Percentiles rank a stretch among this genome's conserved stretches.
phyloP scores from a whole-genome alignment of 169 alveolate species.

The Eimeria falciformis region DNA sequence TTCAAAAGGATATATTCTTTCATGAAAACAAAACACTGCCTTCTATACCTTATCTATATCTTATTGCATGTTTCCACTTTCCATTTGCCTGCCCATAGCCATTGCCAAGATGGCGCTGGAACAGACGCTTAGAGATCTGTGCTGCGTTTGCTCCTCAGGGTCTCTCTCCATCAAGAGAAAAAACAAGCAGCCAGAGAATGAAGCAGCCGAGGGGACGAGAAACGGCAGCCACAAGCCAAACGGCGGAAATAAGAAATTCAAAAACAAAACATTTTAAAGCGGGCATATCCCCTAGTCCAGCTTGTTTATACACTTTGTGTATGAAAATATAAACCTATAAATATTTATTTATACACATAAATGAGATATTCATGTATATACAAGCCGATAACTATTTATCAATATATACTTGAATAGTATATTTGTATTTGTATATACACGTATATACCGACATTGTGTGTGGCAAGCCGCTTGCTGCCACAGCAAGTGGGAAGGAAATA shows the following conservation, averaged over 20 bases:
- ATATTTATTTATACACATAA: not conserved
- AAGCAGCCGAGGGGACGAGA: not conserved
- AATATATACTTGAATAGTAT: not conserved
- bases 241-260: conserved; percentile 10
- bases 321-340: not conserved
- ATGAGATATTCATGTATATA: not conserved
- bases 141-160: too few relatives aligned
- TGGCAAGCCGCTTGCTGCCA: too few relatives aligned
- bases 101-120: too few relatives aligned
- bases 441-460: too few relatives aligned
- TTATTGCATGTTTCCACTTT: too few relatives aligned
- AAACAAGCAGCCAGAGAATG: not conserved
- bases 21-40: too few relatives aligned
- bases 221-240: not conserved
- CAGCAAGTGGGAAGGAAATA: too few relatives aligned
- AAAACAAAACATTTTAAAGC: not conserved
- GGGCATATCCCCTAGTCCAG: too few relatives aligned
- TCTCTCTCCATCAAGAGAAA: not conserved
- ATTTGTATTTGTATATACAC: not conserved
- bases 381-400: not conserved
- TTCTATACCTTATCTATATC: too few relatives aligned
- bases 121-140: too few relatives aligned
- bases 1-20: too few relatives aligned
- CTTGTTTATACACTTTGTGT: not conserved
- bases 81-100: too few relatives aligned